Evolutionary conservation across 2,329 filamentous ascomycete species (phyloP), one percentile per base, ranked within the genome.

Genomic region (Chaetothyriales sp.): DNA sequence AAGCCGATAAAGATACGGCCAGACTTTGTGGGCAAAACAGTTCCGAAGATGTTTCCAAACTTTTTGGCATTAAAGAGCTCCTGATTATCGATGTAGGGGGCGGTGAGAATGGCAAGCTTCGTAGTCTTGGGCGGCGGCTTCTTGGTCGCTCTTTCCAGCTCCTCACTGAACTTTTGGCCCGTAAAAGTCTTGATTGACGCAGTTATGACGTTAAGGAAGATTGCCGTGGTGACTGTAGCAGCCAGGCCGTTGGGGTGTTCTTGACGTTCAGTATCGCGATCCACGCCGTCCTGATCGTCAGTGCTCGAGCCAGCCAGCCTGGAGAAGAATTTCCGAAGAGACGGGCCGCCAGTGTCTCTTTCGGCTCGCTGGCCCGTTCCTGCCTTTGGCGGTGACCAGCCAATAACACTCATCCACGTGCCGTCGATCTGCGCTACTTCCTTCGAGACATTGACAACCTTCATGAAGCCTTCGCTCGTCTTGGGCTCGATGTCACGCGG

Each of bases 1-100:
- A 98, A 98, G 0, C 92, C 92, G 63, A 98, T 98, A 63, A 97
- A 98, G 51, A 98, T 86, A 50, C 87, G 83, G 5, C 92, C 92
- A 60, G 86, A 86, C 66, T 89, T 94, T 52, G 80, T 88, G 2
- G 92, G 92, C 4, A 97, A 70, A 1, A 98, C 89, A 1, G 89
- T 92, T 1, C 85, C 80, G 66, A 98, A 95, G 6, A 98, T 82
- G 63, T 95, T 87, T 6, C 59, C 58, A 25, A 66, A 66, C 19
- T 65, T 60, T 5, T 63, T 62, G 19, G 63, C 60, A 18, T 56
- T 55, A 6, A 50, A 50, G 22, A 60, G 49, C 37, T 54, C 60
- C 10, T 48, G 71, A 8, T 66, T 67, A 15, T 71, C 73, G 61
- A 94, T 87, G 64, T 90, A 94, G 0, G 90, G 94, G 18, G 90